Percentiles rank a stretch among this genome's conserved stretches.
Evolutionary conservation across 352 stramenopile genomes (phyloP).

Genomic region (Pythium sukuiense): DNA sequence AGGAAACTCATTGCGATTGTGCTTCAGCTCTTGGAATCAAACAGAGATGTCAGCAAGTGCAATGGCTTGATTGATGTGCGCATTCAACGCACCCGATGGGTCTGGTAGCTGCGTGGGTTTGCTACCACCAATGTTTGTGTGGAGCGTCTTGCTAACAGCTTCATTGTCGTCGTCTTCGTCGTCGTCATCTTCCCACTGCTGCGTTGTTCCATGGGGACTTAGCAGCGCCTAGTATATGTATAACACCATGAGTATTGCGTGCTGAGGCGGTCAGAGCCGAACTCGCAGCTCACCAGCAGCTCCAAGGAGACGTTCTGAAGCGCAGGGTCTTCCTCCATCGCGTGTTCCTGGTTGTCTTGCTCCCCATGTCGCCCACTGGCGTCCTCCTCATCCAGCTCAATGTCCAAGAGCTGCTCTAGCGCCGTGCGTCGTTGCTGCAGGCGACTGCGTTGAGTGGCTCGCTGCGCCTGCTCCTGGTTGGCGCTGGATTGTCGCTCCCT

Average conservation of each 20-base stretch:
- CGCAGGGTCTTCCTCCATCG: slow-evolving; percentile 13
- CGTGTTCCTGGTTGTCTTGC: slow-evolving; percentile 21
- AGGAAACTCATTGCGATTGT: too few species aligned
- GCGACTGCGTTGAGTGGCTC: background rate
- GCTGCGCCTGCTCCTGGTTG: slow-evolving; percentile 23
- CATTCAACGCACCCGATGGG: background rate
- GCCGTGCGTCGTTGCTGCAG: slow-evolving; percentile 25
- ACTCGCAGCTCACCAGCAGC: slow-evolving; percentile 39
- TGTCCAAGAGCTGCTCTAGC: slow-evolving; percentile 46
- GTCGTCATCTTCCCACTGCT: slow-evolving; percentile 47
- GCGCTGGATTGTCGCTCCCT: slow-evolving; percentile 4
- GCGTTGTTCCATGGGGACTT: slow-evolving; percentile 60
- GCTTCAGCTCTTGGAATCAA: background rate
- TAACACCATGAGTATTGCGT: too few species aligned
- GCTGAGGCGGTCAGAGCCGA: too few species aligned
- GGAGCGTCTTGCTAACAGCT: background rate
- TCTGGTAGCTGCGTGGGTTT: background rate
- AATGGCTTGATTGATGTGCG: background rate
- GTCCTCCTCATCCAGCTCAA: slow-evolving; percentile 38
- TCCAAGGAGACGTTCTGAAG: slow-evolving; percentile 47
- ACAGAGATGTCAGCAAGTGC: background rate
- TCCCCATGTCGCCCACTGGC: background rate
- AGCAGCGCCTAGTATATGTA: slow-evolving; percentile 48
- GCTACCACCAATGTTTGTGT: slow-evolving; percentile 14
- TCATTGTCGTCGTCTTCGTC: background rate